Percentiles rank a stretch among this genome's conserved stretches.
These are phyloP conservation scores for Boletellus ananiceps DNA, from an alignment of 768 basidiomycete genomes.

Conservation along the genomic window DNA sequence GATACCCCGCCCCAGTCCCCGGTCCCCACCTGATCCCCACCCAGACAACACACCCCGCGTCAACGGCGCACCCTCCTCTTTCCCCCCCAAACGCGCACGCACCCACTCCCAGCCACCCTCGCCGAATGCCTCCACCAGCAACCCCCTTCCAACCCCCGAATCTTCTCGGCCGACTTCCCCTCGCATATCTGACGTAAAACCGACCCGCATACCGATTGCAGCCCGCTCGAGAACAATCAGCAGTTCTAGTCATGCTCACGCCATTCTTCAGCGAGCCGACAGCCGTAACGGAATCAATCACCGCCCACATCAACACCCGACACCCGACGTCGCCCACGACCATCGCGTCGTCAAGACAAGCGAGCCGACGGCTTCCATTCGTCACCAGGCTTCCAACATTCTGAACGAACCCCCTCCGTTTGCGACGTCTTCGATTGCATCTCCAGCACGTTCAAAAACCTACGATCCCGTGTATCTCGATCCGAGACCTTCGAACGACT, in stretches of 20 bases:
- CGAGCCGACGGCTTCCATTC: constrained; percentile 31
- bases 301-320: constrained; percentile 21
- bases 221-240: constrained; percentile 41
- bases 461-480: constrained; percentile 32
- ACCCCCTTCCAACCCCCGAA: constrained; percentile 32
- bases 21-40: constrained; percentile 26
- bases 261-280: constrained; percentile 34
- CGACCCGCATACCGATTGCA: constrained; percentile 47
- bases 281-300: constrained; percentile 30
- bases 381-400: constrained; percentile 43
- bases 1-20: constrained; percentile 45
- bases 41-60: constrained; percentile 23
- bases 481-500: constrained; percentile 63
- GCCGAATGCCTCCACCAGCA: constrained; percentile 29
- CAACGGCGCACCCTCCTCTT: constrained; percentile 29
- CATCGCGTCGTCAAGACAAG: constrained; percentile 28
- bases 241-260: constrained; percentile 36
- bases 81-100: constrained; percentile 47
- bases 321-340: constrained; percentile 30
- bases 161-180: constrained; percentile 42
- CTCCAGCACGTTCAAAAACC: constrained; percentile 37
- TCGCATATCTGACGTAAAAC: constrained; percentile 37
- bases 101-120: constrained; percentile 56
- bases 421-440: constrained; percentile 39
- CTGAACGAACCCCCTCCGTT: constrained; percentile 67